Percentiles rank a stretch among this genome's conserved stretches.
These are phyloP conservation scores for Metarhizium robertsii DNA, from an alignment of 2,329 filamentous ascomycete species.

Conservation along the genomic window DNA sequence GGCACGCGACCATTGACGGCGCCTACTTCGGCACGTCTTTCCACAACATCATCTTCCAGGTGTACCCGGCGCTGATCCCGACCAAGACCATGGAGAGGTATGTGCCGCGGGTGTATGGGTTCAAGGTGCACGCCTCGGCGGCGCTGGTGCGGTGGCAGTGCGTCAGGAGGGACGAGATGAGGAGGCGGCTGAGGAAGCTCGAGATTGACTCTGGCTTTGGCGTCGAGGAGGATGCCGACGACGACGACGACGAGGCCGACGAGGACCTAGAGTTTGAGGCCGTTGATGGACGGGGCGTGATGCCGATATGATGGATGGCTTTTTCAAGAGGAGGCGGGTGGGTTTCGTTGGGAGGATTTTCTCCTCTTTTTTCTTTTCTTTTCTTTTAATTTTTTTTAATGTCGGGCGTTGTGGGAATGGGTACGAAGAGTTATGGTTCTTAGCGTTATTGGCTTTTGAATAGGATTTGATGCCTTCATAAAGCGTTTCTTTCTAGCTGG, in stretches of 20 bases:
- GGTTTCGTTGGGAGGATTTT: neutral
- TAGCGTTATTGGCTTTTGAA: neutral
- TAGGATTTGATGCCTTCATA: neutral
- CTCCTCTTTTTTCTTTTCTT: neutral
- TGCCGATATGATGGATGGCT: conserved; percentile 9
- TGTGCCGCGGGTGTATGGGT: conserved; percentile 84
- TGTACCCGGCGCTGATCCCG: conserved; percentile 85
- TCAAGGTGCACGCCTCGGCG: conserved; percentile 86
- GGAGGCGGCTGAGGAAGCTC: conserved; percentile 59
- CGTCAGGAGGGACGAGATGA: conserved; percentile 70
- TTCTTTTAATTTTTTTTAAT: neutral
- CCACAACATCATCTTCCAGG: conserved; percentile 98
- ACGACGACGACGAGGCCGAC: conserved; percentile 53
- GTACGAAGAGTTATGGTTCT: neutral
- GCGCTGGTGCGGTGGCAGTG: conserved; percentile 89
- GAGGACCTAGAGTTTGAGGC: conserved; percentile 35
- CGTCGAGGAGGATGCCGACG: conserved; percentile 53
- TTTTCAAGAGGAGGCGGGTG: neutral
- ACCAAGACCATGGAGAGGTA: conserved; percentile 80
- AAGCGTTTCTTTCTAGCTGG: neutral
- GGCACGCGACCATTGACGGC: conserved; percentile 90
- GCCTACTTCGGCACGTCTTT: conserved; percentile 98
- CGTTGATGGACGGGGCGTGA: conserved; percentile 21
- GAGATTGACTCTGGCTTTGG: conserved; percentile 75
- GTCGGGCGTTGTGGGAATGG: neutral